Base-by-base conservation (phyloP, 805 yeast species). In the Starmerella sp. region DNA sequence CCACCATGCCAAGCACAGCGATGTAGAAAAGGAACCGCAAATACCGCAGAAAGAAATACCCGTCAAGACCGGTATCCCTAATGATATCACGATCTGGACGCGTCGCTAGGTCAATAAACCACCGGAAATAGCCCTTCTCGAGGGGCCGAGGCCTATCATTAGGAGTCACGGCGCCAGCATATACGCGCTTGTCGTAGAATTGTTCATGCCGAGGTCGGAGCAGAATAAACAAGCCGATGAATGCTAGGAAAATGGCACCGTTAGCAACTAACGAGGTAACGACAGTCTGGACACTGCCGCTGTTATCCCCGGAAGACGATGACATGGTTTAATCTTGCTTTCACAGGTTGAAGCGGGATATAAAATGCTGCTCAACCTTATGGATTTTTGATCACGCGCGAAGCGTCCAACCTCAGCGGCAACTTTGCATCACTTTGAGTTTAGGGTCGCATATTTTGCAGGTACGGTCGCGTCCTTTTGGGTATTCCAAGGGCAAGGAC, bases 41-140 rank as follows among this genome's bases (percentile, higher is more conserved):
- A 66, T 85, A 93, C 60, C 98, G 76, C 58, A 89, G 71, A 68
- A 90, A 91, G 66, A 93, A 83, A 72, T 86, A 91, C 5, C 96
- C 97, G 67, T 91, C 97, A n/a, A 91, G 67, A 15, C 97, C 97
- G 22, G 93, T 84, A 64, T 91, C 95, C 60, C 83, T 82, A 56
- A 91, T 79, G 54, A 90, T 75, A 65, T 86, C 86, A 48, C 84
- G 72, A 54, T 86, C 89, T 0, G 87, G 79, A 65, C 85, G 82
- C 48, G 76, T 70, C 50, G 86, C 62, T 32, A 91, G 66, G 6
- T 83, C 81, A 8, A 69, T 59, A 10, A 89, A 55, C 97, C 97
- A 90, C 35, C 77, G 72, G 66, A 82, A 69, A 2, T 83, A 75
- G 37, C 89, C 93, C 22, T 68, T 68, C 1, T 90, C 84, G 46